A percentile compares a stretch with the other conserved stretches of the same genome.
phyloP scores from a whole-genome alignment of 2,329 filamentous ascomycete species.

The Ophiostoma novo-ulmi region DNA sequence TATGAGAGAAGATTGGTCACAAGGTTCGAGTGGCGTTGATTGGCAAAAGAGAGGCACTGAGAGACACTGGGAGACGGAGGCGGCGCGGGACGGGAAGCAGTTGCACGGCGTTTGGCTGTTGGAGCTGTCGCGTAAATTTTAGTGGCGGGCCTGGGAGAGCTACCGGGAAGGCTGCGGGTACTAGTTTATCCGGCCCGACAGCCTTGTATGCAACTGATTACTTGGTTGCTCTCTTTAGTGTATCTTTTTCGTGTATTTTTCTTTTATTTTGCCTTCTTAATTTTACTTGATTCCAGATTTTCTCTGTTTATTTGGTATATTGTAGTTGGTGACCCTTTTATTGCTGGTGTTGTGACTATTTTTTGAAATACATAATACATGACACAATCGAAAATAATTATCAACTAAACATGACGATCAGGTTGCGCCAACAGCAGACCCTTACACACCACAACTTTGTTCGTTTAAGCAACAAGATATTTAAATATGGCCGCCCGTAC shows the following conservation, averaged over 20 bases:
- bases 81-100: background rate
- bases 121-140: slow-evolving; percentile 24
- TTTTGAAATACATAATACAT: too few species aligned
- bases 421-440: too few species aligned
- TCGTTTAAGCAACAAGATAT: too few species aligned
- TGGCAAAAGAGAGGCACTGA: background rate
- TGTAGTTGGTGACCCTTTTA: background rate
- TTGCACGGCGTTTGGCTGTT: background rate
- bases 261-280: background rate
- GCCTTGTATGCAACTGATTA: background rate
- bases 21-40: background rate
- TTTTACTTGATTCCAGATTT: background rate
- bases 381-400: too few species aligned
- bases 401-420: too few species aligned
- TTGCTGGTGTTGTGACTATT: background rate
- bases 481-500: too few species aligned
- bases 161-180: slow-evolving; percentile 18
- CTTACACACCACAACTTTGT: too few species aligned
- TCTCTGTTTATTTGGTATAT: background rate
- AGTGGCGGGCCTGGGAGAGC: slow-evolving; percentile 15
- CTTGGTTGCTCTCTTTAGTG: background rate
- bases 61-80: background rate
- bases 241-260: background rate
- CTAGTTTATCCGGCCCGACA: slow-evolving; percentile 13
- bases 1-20: background rate